Percentiles rank a stretch among this genome's conserved stretches.
Evolutionary conservation across 768 basidiomycete species (phyloP).

Genomic region (Rhizopogon vesiculosus): DNA sequence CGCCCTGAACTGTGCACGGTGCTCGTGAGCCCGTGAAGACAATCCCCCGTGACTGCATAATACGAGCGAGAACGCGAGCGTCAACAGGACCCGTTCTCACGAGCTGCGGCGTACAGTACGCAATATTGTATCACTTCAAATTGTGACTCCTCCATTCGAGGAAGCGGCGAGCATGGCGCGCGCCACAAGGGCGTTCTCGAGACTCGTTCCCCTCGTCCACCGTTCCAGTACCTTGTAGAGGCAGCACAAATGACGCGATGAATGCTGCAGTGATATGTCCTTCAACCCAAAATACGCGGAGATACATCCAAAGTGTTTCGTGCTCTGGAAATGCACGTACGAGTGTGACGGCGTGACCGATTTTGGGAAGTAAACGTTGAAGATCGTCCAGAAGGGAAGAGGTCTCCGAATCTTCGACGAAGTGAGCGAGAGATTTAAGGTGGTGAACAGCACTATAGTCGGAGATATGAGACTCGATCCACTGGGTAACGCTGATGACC

Average conservation of each 20-base stretch:
- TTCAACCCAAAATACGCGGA: conserved; percentile 27
- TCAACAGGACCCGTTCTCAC: background rate
- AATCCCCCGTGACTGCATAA: background rate
- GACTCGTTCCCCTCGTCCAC: background rate
- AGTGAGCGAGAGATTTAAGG: conserved; percentile 34
- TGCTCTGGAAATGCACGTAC: conserved; percentile 48
- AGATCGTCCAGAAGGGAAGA: conserved; percentile 11
- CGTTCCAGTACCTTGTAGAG: background rate
- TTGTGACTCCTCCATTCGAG: conserved; percentile 23
- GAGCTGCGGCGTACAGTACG: background rate
- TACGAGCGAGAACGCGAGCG: no score
- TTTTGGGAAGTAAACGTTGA: conserved; percentile 4
- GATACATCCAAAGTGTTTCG: conserved; percentile 63
- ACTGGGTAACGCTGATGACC: conserved; percentile 31
- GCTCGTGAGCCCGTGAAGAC: no score
- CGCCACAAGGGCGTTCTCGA: conserved; percentile 66
- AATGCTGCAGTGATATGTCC: background rate
- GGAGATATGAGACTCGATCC: conserved; percentile 62
- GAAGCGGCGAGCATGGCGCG: conserved; percentile 73
- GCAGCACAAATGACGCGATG: background rate
- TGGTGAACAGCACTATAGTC: conserved; percentile 65
- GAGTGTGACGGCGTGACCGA: conserved; percentile 44
- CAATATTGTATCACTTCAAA: background rate
- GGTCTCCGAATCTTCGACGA: background rate
- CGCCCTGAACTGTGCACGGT: no score